Percentiles rank a stretch among this genome's conserved stretches.
These are phyloP conservation scores for Penicillium taxi DNA, from an alignment of 495 filamentous ascomycete genomes.

Conservation along the genomic window DNA sequence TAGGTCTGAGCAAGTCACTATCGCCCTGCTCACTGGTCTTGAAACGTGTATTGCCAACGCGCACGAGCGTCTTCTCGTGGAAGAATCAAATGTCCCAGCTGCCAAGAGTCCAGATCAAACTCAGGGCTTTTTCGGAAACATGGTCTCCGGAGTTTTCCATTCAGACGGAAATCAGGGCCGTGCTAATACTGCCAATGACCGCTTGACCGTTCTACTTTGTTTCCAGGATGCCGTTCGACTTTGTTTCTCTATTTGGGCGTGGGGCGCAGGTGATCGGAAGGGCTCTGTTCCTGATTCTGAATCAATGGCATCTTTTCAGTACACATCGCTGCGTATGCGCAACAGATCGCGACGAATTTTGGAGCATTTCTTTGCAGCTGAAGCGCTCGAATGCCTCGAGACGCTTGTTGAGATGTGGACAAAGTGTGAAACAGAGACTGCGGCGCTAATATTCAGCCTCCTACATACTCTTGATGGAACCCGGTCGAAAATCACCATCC, in stretches of 20 bases:
- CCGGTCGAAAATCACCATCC: conserved; percentile 84
- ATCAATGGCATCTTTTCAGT: conserved; percentile 76
- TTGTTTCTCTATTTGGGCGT: conserved; percentile 92
- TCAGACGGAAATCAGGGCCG: conserved; percentile 67
- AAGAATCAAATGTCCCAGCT: conserved; percentile 59
- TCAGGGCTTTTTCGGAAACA: conserved; percentile 92
- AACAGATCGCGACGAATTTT: conserved; percentile 80
- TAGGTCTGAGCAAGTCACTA: conserved; percentile 42
- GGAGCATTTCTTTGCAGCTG: conserved; percentile 87
- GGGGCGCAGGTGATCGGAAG: conserved; percentile 61
- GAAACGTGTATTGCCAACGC: conserved; percentile 83
- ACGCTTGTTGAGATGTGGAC: conserved; percentile 80
- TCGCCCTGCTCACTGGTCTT: conserved; percentile 76
- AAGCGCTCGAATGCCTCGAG: conserved; percentile 91
- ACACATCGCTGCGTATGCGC: conserved; percentile 80
- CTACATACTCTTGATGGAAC: conserved; percentile 89
- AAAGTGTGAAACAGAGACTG: conserved; percentile 33
- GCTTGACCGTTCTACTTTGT: conserved; percentile 87
- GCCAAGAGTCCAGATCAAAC: conserved; percentile 75
- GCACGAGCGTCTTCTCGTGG: conserved; percentile 71
- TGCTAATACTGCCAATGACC: conserved; percentile 78
- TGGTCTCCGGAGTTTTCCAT: conserved; percentile 88
- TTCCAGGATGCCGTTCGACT: conserved; percentile 92
- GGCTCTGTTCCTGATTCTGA: conserved; percentile 51
- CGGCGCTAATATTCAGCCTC: conserved; percentile 61